Evolutionary conservation across 1,284 basidiomycete genomes (phyloP), one percentile per base, ranked within the genome.

Genomic region (Fomitopsis pinicola): DNA sequence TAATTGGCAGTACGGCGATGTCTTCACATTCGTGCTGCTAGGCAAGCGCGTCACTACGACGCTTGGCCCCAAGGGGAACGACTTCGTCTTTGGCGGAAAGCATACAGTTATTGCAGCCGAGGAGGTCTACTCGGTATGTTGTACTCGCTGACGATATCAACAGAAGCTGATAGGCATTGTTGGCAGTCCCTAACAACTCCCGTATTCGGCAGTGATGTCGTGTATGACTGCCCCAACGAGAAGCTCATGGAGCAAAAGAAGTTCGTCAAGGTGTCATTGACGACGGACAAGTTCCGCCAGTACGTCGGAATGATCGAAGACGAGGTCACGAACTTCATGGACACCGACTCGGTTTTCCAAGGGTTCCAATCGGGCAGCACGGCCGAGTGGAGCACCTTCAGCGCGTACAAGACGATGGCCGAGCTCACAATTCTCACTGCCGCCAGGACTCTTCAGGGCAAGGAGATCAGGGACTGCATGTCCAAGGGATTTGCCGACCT

Each of bases 171-270:
- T 30, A 22, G 4, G 42, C 38, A 4, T 12, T 44, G 17, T 15
- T 57, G 50, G 19, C 55, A 95, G 91, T 90, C 92, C 72, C 77
- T 96, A 55, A 96, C 94, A 0, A 95, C 92, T 0, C 94, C 94
- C 4, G 87, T 96, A 22, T 99, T 99, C 70, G 97, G 97, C 59
- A 95, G 95, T 73, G 95, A 95, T 59, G 97, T 99, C 53, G 97
- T 98, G 5, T 99, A 99, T 75, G 97, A 98, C 72, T 89, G 95
- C 60, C 97, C 97, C 36, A 99, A 99, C 75, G 91, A 95, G 60
- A 82, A 94, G 57, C 89, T 99, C 74, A 99, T 99, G 97, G 96
- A 99, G 73, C 97, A 99, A 77, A 99, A 99, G 83, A 93, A 92
- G 75, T 98, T 99, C 67, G 89, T 96, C 76, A 97, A 97, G 79